Evolutionary conservation across 2,329 filamentous ascomycete species (phyloP).

Genomic region (Coniochaeta ligniaria): DNA sequence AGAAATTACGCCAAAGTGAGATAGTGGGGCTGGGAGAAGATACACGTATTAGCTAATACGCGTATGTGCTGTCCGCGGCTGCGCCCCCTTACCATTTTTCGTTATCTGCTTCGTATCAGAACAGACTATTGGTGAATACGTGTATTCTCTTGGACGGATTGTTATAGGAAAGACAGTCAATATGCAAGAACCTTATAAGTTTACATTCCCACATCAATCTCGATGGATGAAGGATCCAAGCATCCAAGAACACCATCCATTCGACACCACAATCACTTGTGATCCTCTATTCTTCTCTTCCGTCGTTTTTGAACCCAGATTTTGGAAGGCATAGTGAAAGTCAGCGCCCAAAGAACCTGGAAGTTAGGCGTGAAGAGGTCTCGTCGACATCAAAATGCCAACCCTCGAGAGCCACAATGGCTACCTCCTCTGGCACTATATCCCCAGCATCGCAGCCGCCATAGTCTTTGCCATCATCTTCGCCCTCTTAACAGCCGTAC

Average conservation of each 20-base stretch:
- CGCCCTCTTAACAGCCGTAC: constrained; percentile 24
- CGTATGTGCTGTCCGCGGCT: neutral
- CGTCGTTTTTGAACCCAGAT: too few relatives aligned
- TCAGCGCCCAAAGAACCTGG: too few relatives aligned
- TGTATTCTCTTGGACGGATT: neutral
- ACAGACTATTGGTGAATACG: neutral
- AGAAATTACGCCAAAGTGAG: too few relatives aligned
- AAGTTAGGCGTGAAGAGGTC: too few relatives aligned
- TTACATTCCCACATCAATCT: neutral
- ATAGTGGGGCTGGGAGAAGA: neutral
- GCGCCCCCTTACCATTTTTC: neutral
- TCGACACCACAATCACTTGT: too few relatives aligned
- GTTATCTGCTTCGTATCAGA: neutral
- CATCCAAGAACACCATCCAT: too few relatives aligned
- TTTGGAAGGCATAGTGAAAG: too few relatives aligned
- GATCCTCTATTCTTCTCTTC: too few relatives aligned
- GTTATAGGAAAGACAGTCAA: too few relatives aligned
- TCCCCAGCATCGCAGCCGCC: constrained; percentile 34
- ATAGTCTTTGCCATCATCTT: constrained; percentile 37
- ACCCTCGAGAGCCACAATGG: constrained; percentile 6
- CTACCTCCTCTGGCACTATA: constrained; percentile 27
- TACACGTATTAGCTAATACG: neutral
- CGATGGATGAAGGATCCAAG: neutral
- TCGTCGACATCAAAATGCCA: neutral
- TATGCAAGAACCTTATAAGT: neutral